Base-by-base conservation (phyloP, 2,329 filamentous ascomycete genomes). In the Colletotrichum musae region DNA sequence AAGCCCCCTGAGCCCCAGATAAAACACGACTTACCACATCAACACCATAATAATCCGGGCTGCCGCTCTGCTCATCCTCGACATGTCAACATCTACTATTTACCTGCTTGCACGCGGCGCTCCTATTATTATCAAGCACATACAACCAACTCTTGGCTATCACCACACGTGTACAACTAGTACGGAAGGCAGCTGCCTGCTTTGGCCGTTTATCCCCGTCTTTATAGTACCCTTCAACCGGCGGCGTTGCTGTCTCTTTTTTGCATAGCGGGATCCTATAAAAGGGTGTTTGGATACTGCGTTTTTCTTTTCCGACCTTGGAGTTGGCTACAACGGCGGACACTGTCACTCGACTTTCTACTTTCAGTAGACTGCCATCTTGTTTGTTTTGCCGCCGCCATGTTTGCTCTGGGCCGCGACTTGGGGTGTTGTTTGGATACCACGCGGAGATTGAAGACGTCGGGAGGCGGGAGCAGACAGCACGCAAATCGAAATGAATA, bases 1-100 rank as follows among this genome's bases (percentile, higher is more conserved):
- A 74, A 82, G 78, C 69, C 80, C 83, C 5, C 72, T 84, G 58
- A 86, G 80, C 57, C 83, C 84, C 53, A 72, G 75, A 59, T 77
- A 73, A 72, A 43, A 4, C 41, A 43, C 53, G 26, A 68, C 39
- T 13, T 52, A 21, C 45, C 32, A 50, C 39, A 15, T 28, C 18
- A n/a, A 48, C 47, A 52, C 18, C 32, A 28, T 21, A 10, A 28
- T 28, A 52, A 60, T 43, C n/a, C 36, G 39, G 13, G 16, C 21
- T 43, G 16, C 41, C 41, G 41, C 41, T 6, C 16, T n/a, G 12
- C 16, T 43, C 41, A 6, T 43, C 41, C 41, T 10, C 41, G 41
- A 15, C 41, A 43, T 15, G 16, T 43, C 41, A 13, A 43, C 13
- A 15, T n/a, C 16, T 43, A 2, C 15, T 15, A 15, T n/a, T 12